Conservation (phyloP, 176 grass and related monocot genomes). For the Melocanna baccifera region DNA sequence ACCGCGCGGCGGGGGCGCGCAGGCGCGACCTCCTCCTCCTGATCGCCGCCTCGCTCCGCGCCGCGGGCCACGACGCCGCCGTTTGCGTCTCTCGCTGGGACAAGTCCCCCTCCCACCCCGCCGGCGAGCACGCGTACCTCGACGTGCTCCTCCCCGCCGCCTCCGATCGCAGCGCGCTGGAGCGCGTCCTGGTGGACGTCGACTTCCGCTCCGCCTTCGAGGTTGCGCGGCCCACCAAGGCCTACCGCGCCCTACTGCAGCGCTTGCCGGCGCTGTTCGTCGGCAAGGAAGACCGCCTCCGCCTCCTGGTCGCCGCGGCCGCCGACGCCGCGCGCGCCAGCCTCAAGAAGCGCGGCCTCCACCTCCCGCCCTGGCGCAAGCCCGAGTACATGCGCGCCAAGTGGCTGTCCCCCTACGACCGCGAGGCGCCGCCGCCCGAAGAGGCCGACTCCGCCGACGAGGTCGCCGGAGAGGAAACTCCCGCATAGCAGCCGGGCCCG, state of each 20-base stretch:
- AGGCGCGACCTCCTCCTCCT: slow-evolving; percentile 45
- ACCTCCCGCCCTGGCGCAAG: slow-evolving; percentile 83
- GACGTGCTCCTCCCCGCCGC: slow-evolving; percentile 51
- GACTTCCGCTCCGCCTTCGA: slow-evolving; percentile 79
- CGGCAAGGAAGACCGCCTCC: slow-evolving; percentile 64
- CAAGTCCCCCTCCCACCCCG: slow-evolving; percentile 46
- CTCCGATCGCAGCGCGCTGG: slow-evolving; percentile 24
- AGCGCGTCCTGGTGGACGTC: slow-evolving; percentile 61
- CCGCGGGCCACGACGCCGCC: slow-evolving; percentile 49
- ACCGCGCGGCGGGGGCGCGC: slow-evolving; percentile 32
- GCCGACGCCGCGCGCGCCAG: slow-evolving; percentile 58
- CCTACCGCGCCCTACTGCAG: slow-evolving; percentile 58
- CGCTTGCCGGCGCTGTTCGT: slow-evolving; percentile 61
- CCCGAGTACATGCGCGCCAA: slow-evolving; percentile 91
- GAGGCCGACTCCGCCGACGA: slow-evolving; percentile 10
- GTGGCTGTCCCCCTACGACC: slow-evolving; percentile 70
- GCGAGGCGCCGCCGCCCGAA: background rate
- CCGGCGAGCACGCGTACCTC: slow-evolving; percentile 65
- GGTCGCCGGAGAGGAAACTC: slow-evolving; percentile 28
- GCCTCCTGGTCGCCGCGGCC: slow-evolving; percentile 53
- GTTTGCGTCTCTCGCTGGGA: slow-evolving; percentile 65
- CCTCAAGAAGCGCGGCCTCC: slow-evolving; percentile 73
- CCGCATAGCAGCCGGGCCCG: slow-evolving; percentile 25
- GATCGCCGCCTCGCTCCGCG: slow-evolving; percentile 44
- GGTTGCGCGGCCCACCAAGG: slow-evolving; percentile 68